phyloP scores from a whole-genome alignment of 2,329 filamentous ascomycete species.

The Hypoxylon sp. region DNA sequence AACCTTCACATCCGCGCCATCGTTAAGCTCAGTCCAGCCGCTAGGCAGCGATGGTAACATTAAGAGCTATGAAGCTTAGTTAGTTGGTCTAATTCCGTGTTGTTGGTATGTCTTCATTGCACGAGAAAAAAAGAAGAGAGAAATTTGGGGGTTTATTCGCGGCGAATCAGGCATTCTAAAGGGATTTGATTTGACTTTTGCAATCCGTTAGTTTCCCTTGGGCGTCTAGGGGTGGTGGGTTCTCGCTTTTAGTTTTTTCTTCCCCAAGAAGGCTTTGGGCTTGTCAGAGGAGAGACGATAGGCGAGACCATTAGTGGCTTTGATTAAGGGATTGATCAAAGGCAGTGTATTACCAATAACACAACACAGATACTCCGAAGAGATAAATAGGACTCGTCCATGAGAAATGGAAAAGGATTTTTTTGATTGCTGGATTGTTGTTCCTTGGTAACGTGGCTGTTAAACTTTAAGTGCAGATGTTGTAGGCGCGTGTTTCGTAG shows the following conservation, averaged over 20 bases:
- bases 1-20: constrained; percentile 65
- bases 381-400: constrained; percentile 38
- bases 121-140: background rate
- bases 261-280: background rate
- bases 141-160: constrained; percentile 18
- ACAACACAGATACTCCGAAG: constrained; percentile 24
- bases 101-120: background rate
- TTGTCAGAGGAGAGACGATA: constrained; percentile 20
- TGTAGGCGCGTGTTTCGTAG: background rate
- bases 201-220: constrained; percentile 12
- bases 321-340: constrained; percentile 15
- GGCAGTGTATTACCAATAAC: constrained; percentile 41
- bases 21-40: constrained; percentile 65
- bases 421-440: constrained; percentile 2
- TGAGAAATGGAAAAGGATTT: constrained; percentile 37
- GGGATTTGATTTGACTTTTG: constrained; percentile 30
- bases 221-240: constrained; percentile 29
- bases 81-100: constrained; percentile 60
- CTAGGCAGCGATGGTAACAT: constrained; percentile 69
- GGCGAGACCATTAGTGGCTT: constrained; percentile 33
- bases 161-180: constrained; percentile 46
- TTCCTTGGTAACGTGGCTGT: background rate
- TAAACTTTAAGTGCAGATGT: background rate
- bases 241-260: background rate
- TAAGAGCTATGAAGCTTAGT: constrained; percentile 71